Evolutionary conservation across 2,329 filamentous ascomycete species (phyloP).

Genomic region (Fusarium euwallaceae): DNA sequence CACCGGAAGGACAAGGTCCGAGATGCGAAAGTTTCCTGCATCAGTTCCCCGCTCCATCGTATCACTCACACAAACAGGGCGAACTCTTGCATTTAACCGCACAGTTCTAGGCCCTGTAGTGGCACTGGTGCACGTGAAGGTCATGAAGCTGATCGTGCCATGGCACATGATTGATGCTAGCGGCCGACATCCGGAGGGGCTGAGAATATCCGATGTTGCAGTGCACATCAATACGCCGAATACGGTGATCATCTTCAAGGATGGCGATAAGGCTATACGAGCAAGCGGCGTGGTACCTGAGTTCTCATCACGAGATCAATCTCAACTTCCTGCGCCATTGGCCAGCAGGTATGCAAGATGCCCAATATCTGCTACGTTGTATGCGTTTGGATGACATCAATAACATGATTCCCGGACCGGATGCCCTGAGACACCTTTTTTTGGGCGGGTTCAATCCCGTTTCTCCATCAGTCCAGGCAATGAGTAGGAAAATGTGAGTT

Average conservation of each 20-base stretch:
- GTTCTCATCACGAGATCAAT: background rate
- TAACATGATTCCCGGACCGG: background rate
- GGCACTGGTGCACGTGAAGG: too few species aligned
- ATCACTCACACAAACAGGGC: background rate
- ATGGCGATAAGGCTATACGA: background rate
- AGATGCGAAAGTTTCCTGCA: background rate
- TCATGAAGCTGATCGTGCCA: background rate
- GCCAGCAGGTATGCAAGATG: background rate
- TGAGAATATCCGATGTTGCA: background rate
- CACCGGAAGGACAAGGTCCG: background rate
- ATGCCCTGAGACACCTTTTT: background rate
- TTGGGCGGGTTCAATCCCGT: too few species aligned
- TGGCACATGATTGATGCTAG: background rate
- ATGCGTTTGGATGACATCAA: background rate
- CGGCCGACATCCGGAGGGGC: background rate
- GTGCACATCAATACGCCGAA: background rate
- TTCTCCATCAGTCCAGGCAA: too few species aligned
- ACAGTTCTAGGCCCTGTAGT: background rate
- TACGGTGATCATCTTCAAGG: background rate
- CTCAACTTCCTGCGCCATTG: background rate
- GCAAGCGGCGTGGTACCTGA: background rate
- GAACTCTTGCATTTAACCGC: background rate
- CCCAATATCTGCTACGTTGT: background rate
- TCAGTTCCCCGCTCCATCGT: background rate
- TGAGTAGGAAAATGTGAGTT: too few species aligned